These are phyloP conservation scores for Mortierella polycephala DNA, from an alignment of 371 early-diverging fungal species.

Conservation along the genomic window DNA sequence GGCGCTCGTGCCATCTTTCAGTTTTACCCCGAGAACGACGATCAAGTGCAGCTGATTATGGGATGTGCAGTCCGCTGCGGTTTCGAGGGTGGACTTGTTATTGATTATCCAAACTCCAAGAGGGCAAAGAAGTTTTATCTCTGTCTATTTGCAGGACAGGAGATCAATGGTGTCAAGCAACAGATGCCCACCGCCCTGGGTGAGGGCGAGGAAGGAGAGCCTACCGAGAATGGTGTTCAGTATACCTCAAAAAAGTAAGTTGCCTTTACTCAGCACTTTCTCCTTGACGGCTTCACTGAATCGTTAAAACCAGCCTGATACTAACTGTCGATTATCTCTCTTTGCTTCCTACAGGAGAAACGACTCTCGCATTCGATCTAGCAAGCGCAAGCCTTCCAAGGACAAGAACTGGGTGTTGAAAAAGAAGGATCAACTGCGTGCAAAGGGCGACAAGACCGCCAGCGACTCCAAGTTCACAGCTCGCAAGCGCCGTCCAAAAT, in stretches of 20 bases:
- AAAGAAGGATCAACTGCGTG: conserved; percentile 91
- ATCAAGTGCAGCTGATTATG: conserved; percentile 95
- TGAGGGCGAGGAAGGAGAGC: conserved; percentile 75
- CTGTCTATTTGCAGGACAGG: conserved; percentile 94
- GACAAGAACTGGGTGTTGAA: conserved; percentile 91
- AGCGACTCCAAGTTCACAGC: conserved; percentile 97
- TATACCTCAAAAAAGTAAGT: conserved; percentile 56
- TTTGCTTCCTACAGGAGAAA: conserved; percentile 35
- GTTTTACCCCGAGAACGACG: conserved; percentile 98
- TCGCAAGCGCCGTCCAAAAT: conserved; percentile 87
- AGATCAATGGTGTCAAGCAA: conserved; percentile 64
- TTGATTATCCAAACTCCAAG: conserved; percentile 97
- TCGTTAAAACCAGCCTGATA: too few relatives aligned
- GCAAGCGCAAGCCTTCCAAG: conserved; percentile 73
- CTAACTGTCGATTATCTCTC: background rate
- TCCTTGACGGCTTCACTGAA: too few relatives aligned
- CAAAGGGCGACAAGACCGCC: conserved; percentile 89
- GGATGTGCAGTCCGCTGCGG: conserved; percentile 90
- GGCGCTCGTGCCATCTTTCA: conserved; percentile 98
- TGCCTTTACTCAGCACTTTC: background rate
- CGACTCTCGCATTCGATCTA: conserved; percentile 57
- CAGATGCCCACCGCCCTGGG: conserved; percentile 83
- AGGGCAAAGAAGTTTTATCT: conserved; percentile 98
- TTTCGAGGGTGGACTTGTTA: conserved; percentile 96
- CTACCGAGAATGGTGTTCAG: conserved; percentile 56